These are phyloP conservation scores for Cyclotella kingstonii DNA, from an alignment of 108 stramenopile genomes.

Conservation along the genomic window DNA sequence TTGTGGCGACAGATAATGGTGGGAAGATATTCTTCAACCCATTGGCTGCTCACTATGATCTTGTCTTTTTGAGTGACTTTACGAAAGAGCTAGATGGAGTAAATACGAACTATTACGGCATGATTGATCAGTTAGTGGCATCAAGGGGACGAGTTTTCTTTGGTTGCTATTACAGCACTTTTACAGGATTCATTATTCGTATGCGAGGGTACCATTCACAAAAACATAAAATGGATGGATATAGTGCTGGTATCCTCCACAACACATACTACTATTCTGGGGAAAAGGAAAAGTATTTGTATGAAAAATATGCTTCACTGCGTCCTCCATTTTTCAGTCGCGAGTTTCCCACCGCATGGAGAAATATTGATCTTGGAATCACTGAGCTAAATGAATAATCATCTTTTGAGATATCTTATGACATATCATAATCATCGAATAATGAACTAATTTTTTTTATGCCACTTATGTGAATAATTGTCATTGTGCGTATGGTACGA, in stretches of 20 bases:
- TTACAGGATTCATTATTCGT: slow-evolving; percentile 82
- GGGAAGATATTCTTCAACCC: slow-evolving; percentile 50
- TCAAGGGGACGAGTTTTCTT: slow-evolving; percentile 69
- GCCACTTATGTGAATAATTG: too few species aligned
- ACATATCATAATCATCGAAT: background rate
- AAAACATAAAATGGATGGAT: slow-evolving; percentile 59
- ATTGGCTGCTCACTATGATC: slow-evolving; percentile 37
- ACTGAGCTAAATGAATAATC: slow-evolving; percentile 15
- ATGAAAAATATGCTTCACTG: slow-evolving; percentile 55
- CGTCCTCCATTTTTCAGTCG: slow-evolving; percentile 54
- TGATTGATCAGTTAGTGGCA: slow-evolving; percentile 82
- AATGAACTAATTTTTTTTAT: background rate
- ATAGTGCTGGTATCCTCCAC: slow-evolving; percentile 46
- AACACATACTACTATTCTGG: slow-evolving; percentile 68
- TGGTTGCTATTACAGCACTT: slow-evolving; percentile 80
- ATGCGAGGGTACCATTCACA: slow-evolving; percentile 75
- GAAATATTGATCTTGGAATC: slow-evolving; percentile 61
- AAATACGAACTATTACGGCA: slow-evolving; percentile 54
- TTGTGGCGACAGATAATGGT: slow-evolving; percentile 84
- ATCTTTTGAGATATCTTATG: slow-evolving; percentile 1
- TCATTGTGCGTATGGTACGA: background rate
- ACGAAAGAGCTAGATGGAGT: slow-evolving; percentile 35
- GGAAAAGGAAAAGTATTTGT: slow-evolving; percentile 30
- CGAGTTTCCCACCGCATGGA: slow-evolving; percentile 80
- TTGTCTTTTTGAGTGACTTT: slow-evolving; percentile 53